These are phyloP conservation scores for Nothophaeocryptopus gaeumannii DNA, from an alignment of 2,329 filamentous ascomycete genomes.

Conservation along the genomic window DNA sequence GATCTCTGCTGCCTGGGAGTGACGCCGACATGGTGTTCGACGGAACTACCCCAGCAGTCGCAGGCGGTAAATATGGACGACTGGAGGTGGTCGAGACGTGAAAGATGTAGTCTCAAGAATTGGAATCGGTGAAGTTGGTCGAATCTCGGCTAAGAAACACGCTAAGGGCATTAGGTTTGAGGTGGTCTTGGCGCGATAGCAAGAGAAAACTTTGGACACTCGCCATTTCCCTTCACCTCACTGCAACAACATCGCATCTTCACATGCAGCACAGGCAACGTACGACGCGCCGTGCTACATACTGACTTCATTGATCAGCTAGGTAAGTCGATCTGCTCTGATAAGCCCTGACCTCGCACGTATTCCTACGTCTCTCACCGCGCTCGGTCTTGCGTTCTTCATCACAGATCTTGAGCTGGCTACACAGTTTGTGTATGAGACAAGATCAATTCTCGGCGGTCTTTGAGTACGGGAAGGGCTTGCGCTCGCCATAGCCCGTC, in stretches of 20 bases:
- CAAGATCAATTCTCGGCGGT: constrained; percentile 30
- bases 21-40: constrained; percentile 56
- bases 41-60: not conserved
- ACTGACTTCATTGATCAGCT: too few relatives aligned
- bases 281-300: too few relatives aligned
- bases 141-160: too few relatives aligned
- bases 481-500: constrained; percentile 20
- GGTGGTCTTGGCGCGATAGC: too few relatives aligned
- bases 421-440: constrained; percentile 24
- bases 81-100: not conserved
- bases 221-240: too few relatives aligned
- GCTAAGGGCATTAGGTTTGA: too few relatives aligned
- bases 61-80: not conserved
- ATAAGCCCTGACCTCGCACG: too few relatives aligned
- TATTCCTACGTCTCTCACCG: constrained; percentile 26
- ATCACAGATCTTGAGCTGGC: constrained; percentile 33
- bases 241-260: too few relatives aligned
- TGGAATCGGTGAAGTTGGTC: constrained; percentile 2
- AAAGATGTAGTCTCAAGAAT: not conserved
- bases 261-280: too few relatives aligned
- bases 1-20: constrained; percentile 67
- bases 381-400: constrained; percentile 29
- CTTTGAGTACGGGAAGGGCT: constrained; percentile 32
- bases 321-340: too few relatives aligned
- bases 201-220: too few relatives aligned